Percentiles rank a stretch among this genome's conserved stretches.
Conservation (phyloP, 169 alveolate genomes). For the Cryptosporidium canis region DNA sequence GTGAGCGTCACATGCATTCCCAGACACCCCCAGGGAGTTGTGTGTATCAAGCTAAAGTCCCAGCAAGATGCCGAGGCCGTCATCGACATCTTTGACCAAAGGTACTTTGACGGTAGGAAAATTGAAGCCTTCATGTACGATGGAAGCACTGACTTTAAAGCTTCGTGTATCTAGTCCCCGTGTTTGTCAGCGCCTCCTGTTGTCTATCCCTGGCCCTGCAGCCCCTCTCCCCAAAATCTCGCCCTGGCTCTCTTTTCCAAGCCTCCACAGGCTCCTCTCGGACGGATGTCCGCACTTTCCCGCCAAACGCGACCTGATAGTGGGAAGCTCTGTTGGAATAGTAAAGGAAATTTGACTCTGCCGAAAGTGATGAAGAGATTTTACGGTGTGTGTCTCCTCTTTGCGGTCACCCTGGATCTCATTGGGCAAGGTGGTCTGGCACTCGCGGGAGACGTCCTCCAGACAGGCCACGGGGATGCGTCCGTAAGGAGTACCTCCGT, state of each 20-base stretch:
- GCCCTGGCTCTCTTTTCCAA: no score
- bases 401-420: no score
- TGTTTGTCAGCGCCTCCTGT: neutral
- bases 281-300: no score
- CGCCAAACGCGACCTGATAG: no score
- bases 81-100: slow-evolving; percentile 77
- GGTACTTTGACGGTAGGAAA: slow-evolving; percentile 78
- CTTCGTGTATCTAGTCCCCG: slow-evolving; percentile 16
- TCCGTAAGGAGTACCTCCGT: neutral
- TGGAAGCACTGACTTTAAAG: slow-evolving; percentile 84
- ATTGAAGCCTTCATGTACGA: slow-evolving; percentile 82
- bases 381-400: no score
- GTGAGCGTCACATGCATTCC: slow-evolving; percentile 78
- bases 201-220: neutral
- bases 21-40: slow-evolving; percentile 83
- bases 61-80: slow-evolving; percentile 82
- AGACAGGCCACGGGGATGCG: neutral
- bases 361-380: no score
- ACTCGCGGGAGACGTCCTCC: no score
- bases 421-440: no score
- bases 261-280: no score
- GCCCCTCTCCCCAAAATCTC: neutral
- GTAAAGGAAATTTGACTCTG: no score
- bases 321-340: no score
- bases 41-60: slow-evolving; percentile 78